Evolutionary conservation across 306 rosid genomes (phyloP).

Genomic region (Lathyrus oleraceus): DNA sequence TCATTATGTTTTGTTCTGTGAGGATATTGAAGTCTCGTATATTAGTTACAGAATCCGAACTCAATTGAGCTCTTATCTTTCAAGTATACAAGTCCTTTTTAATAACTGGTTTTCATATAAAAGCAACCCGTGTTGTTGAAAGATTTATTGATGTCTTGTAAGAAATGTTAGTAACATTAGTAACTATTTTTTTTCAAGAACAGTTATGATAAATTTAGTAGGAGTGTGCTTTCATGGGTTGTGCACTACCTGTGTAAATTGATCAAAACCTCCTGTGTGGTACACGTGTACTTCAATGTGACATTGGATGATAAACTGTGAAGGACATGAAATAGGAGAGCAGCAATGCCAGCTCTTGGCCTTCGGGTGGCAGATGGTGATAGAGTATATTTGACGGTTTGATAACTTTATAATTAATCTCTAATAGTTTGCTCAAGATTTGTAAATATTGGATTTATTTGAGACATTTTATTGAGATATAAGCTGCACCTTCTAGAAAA

Average conservation of each 20-base stretch:
- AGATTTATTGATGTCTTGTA: neutral
- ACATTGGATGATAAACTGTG: constrained; percentile 15
- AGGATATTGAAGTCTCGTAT: neutral
- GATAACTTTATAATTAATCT: neutral
- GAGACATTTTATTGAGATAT: neutral
- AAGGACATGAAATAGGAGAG: constrained; percentile 8
- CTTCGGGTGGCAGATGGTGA: neutral
- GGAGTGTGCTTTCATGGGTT: neutral
- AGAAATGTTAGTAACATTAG: constrained; percentile 9
- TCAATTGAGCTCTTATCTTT: neutral
- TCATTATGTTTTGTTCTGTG: neutral
- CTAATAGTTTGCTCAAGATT: neutral
- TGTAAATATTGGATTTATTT: neutral
- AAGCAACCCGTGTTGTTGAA: neutral
- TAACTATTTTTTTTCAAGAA: neutral
- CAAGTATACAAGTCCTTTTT: neutral
- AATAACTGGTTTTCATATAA: neutral
- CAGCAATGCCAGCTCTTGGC: constrained; percentile 19
- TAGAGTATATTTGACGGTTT: neutral
- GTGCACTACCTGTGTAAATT: neutral
- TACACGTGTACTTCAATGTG: neutral
- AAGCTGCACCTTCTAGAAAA: constrained; percentile 3
- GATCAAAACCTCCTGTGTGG: neutral
- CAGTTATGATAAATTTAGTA: neutral
- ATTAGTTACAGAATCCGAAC: neutral